These are phyloP conservation scores for Hypoxylon sp. DNA, from an alignment of 2,329 filamentous ascomycete species.

Conservation along the genomic window DNA sequence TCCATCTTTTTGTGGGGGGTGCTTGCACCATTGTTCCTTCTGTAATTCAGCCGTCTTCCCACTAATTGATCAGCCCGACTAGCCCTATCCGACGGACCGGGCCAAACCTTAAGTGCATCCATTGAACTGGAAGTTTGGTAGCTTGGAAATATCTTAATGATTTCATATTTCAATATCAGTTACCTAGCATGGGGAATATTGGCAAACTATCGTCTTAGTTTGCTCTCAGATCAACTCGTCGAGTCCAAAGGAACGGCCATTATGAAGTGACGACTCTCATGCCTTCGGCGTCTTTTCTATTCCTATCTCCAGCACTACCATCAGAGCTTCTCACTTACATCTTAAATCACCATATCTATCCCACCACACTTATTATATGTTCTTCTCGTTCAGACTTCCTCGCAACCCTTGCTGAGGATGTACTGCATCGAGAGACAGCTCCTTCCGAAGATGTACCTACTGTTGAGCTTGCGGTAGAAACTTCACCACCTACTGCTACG, in stretches of 20 bases:
- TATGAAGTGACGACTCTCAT: constrained; percentile 41
- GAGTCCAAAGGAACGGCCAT: constrained; percentile 9
- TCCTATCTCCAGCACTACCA: constrained; percentile 68
- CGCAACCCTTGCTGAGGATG: constrained; percentile 67
- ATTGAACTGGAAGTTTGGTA: no score
- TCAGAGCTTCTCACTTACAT: constrained; percentile 76
- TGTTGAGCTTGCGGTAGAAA: constrained; percentile 7
- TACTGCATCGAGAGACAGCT: constrained; percentile 49
- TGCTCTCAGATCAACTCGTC: not conserved
- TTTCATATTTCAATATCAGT: not conserved
- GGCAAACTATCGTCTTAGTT: not conserved
- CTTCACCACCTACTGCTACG: constrained; percentile 27
- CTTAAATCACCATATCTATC: constrained; percentile 67
- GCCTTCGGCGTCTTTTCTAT: constrained; percentile 52
- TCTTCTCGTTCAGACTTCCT: constrained; percentile 76
- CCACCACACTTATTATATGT: constrained; percentile 80
- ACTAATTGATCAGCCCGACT: not conserved
- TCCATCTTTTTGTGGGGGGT: constrained; percentile 18
- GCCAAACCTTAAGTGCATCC: not conserved
- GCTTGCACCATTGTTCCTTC: constrained; percentile 1
- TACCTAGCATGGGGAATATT: not conserved
- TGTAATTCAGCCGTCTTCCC: not conserved
- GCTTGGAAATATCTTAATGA: not conserved
- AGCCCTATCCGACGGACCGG: not conserved
- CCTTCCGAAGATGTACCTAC: not conserved